Evolutionary conservation across 176 grass and related monocot species (phyloP), one percentile per base, ranked within the genome.

Genomic region (Raddia distichophylla): DNA sequence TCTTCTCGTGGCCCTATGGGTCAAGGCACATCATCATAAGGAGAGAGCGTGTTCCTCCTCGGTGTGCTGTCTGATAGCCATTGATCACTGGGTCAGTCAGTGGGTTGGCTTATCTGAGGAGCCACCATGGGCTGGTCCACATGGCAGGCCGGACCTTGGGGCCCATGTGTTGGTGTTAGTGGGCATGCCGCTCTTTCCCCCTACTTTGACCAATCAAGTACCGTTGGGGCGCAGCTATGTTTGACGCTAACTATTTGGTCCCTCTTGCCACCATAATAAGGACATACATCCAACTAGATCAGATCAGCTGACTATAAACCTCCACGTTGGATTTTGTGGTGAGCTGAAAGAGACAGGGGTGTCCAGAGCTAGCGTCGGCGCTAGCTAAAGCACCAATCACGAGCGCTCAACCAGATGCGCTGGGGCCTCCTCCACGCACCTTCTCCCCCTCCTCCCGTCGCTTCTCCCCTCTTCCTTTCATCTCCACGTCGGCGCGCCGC

Each of bases 191-290:
- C 34, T 44, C 81, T 53, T 47, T 55, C 49, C 4, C 27, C 81
- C 77, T 0, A 50, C 82, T 85, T 89, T 89, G 87, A 85, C 87
- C 72, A 32, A 83, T 55, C 64, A 59, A 52, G 56, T 70, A 85
- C 76, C 45, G 14, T 32, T 18, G 16, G 8, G 54, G 22, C n/a
- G 51, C 40, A 65, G 65, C 52, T 35, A 51, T 9, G 61, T 83
- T 83, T 20, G 22, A 17, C 32, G 65, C 37, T 55, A 80, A 75
- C 46, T 75, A 88, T 74, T 61, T 40, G 1, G 17, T 0, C 27
- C 43, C 56, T 76, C 60, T 76, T 76, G 74, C 55, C 35, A 57
- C n/a, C 56, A n/a, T 61, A n/a, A 19, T 27, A 27, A 27, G 27
- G 27, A 27, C 27, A 27, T 27, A n/a, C n/a, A 0, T 27, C 1